phyloP scores from a whole-genome alignment of 495 filamentous ascomycete species.

The Xylaria intraflava region DNA sequence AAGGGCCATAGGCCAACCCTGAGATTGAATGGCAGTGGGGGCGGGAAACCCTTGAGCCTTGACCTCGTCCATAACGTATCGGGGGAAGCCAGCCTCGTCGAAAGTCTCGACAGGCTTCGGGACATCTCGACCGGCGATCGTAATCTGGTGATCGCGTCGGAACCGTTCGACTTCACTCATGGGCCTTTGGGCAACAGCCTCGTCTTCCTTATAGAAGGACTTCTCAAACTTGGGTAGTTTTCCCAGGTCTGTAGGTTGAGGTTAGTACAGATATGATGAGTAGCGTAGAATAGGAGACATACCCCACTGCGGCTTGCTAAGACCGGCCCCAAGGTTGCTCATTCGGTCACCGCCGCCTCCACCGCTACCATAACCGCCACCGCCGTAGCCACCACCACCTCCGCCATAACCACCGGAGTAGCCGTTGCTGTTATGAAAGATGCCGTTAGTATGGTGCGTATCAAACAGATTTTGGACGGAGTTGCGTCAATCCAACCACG shows the following conservation, averaged over 20 bases:
- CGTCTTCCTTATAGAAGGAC: constrained; percentile 95
- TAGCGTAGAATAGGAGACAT: constrained; percentile 28
- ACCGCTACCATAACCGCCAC: constrained; percentile 46
- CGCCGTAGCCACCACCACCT: constrained; percentile 46
- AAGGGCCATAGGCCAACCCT: constrained; percentile 98
- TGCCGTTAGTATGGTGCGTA: constrained; percentile 9
- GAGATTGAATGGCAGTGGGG: constrained; percentile 93
- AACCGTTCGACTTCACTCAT: constrained; percentile 78
- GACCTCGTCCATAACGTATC: constrained; percentile 95
- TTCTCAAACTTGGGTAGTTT: constrained; percentile 95
- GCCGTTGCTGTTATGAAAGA: constrained; percentile 25
- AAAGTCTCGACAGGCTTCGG: constrained; percentile 93
- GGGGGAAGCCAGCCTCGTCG: constrained; percentile 94
- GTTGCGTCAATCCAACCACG: background rate
- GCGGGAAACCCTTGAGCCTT: constrained; percentile 92
- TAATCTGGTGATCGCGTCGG: constrained; percentile 72
- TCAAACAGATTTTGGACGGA: background rate
- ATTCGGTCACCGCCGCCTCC: constrained; percentile 81
- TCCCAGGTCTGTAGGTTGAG: constrained; percentile 53
- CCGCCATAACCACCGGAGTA: constrained; percentile 44
- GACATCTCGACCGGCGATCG: constrained; percentile 67
- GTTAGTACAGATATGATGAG: constrained; percentile 7
- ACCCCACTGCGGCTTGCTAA: constrained; percentile 87
- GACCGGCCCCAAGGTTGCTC: constrained; percentile 77
- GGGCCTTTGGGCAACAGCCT: constrained; percentile 65